These are phyloP conservation scores for Dissophora globulifera DNA, from an alignment of 192 early-diverging fungal genomes.

Conservation along the genomic window DNA sequence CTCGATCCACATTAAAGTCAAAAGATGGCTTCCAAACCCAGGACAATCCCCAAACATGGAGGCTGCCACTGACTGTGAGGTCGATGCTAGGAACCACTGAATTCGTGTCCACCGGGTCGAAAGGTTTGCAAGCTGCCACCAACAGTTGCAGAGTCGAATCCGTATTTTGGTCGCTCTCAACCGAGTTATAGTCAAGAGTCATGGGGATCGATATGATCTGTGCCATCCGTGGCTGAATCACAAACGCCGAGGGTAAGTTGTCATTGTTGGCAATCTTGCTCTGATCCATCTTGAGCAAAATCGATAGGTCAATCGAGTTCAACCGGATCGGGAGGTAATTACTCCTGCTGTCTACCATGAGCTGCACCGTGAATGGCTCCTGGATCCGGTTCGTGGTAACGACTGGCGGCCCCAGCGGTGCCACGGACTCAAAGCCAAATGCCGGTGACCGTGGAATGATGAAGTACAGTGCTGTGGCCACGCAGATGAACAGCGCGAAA, in stretches of 20 bases:
- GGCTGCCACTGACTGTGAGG: constrained; percentile 9
- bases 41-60: constrained; percentile 38
- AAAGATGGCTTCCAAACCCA: constrained; percentile 48
- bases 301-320: constrained; percentile 13
- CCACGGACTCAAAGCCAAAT: constrained; percentile 26
- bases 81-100: constrained; percentile 6
- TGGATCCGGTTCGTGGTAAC: constrained; percentile 19
- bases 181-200: constrained; percentile 24
- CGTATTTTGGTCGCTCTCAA: background rate
- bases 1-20: constrained; percentile 3
- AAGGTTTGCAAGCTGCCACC: constrained; percentile 13
- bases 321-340: constrained; percentile 40
- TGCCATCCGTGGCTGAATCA: constrained; percentile 16
- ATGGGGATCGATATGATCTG: constrained; percentile 28
- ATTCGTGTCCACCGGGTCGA: background rate
- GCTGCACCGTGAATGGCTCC: constrained; percentile 24
- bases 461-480: constrained; percentile 35
- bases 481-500: constrained; percentile 4
- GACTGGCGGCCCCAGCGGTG: background rate
- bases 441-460: constrained; percentile 21
- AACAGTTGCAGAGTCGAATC: constrained; percentile 6
- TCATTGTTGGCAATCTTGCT: constrained; percentile 28
- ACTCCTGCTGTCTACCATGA: constrained; percentile 28
- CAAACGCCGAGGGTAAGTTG: constrained; percentile 1
- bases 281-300: background rate